Conservation (phyloP, 1,284 basidiomycete species). For the Meira nashicola region DNA sequence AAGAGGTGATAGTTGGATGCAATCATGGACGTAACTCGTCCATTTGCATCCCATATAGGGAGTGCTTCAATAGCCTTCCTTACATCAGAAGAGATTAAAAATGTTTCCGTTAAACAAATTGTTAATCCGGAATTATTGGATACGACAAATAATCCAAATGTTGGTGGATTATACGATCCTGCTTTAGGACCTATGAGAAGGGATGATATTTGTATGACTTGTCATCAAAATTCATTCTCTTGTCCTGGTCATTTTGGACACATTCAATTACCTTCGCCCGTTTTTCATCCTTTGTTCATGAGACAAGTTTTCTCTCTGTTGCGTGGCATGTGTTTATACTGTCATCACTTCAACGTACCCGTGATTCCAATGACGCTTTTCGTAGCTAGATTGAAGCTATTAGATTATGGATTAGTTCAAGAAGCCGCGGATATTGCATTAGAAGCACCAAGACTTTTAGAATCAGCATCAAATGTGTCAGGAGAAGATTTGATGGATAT, state of each 20-base stretch:
- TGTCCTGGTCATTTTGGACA: slow-evolving; percentile 99
- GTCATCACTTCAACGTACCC: slow-evolving; percentile 83
- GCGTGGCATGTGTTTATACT: slow-evolving; percentile 87
- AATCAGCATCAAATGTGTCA: slow-evolving; percentile 11
- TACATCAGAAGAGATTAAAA: slow-evolving; percentile 79
- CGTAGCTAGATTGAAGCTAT: slow-evolving; percentile 76
- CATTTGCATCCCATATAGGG: slow-evolving; percentile 75
- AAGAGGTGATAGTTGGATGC: too few relatives aligned
- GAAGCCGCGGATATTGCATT: slow-evolving; percentile 70
- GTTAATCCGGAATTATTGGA: slow-evolving; percentile 89
- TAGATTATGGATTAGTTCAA: slow-evolving; percentile 82
- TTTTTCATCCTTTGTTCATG: slow-evolving; percentile 97
- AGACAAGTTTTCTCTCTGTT: slow-evolving; percentile 82
- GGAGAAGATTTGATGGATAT: slow-evolving; percentile 24
- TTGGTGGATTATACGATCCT: slow-evolving; percentile 91
- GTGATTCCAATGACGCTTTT: slow-evolving; percentile 55
- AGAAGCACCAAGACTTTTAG: slow-evolving; percentile 51
- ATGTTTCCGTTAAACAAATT: slow-evolving; percentile 94
- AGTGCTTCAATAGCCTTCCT: slow-evolving; percentile 93
- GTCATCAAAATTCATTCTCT: slow-evolving; percentile 80
- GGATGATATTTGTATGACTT: slow-evolving; percentile 80
- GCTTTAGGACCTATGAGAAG: slow-evolving; percentile 83
- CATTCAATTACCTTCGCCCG: slow-evolving; percentile 89
- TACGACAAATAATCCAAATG: slow-evolving; percentile 84
- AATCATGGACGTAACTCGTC: slow-evolving; percentile 84